Conservation (phyloP, 179 eudicot genomes). For the Kewa caespitosa region DNA sequence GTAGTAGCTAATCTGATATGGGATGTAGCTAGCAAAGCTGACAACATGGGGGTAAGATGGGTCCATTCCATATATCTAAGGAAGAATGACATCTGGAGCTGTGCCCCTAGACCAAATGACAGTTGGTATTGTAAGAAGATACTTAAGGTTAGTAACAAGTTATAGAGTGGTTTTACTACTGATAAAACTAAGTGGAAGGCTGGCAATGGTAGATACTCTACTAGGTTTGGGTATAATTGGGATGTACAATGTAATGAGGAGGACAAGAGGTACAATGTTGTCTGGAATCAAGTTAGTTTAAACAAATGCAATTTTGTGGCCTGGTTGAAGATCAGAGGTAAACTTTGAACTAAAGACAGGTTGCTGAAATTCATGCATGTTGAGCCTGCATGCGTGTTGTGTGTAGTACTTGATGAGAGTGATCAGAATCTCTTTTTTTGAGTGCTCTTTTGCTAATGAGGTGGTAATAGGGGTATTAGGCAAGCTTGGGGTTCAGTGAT, state of each 20-base stretch:
- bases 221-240: not conserved
- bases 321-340: not conserved
- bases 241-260: not conserved
- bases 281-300: too few species aligned
- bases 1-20: not conserved
- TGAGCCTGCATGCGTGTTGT: too few species aligned
- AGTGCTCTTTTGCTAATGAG: too few species aligned
- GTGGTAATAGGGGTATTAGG: too few species aligned
- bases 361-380: not conserved
- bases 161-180: too few species aligned
- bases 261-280: too few species aligned
- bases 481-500: too few species aligned
- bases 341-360: not conserved
- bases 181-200: not conserved
- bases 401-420: too few species aligned
- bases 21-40: not conserved
- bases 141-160: not conserved
- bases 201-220: not conserved
- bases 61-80: not conserved
- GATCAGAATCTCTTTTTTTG: too few species aligned
- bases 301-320: not conserved
- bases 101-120: too few species aligned
- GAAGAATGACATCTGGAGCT: not conserved
- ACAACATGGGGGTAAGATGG: not conserved
- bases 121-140: not conserved